These are phyloP conservation scores for Tylopilus sp. DNA, from an alignment of 1,284 basidiomycete genomes.

Conservation along the genomic window DNA sequence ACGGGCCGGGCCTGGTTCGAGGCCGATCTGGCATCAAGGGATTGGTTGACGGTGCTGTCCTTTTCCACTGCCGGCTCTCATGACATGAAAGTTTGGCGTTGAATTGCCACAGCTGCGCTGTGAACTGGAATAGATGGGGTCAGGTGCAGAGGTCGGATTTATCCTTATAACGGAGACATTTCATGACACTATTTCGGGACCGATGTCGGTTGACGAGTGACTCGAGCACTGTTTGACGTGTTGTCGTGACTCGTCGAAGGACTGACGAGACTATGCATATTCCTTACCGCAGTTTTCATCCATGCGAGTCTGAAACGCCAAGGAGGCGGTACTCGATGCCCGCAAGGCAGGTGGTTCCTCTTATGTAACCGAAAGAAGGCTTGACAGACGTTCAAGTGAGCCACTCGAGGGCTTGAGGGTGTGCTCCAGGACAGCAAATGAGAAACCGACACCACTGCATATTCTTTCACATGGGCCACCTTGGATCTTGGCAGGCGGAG, in stretches of 20 bases:
- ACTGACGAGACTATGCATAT: neutral
- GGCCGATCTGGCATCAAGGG: neutral
- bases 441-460: neutral
- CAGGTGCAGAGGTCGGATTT: too few species aligned
- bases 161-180: too few species aligned
- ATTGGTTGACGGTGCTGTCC: neutral
- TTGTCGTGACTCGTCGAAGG: neutral
- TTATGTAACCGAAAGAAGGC: constrained; percentile 8
- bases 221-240: neutral
- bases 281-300: neutral
- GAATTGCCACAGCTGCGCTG: too few species aligned
- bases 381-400: neutral
- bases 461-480: neutral
- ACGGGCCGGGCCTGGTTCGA: too few species aligned
- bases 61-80: too few species aligned
- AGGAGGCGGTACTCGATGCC: neutral
- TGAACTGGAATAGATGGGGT: too few species aligned
- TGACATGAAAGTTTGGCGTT: too few species aligned
- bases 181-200: neutral
- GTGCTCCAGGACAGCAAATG: neutral
- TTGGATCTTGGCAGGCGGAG: neutral
- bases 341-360: neutral
- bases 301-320: constrained; percentile 15
- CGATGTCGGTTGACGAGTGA: neutral
- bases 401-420: neutral